These are phyloP conservation scores for Tolypocladium capitatum DNA, from an alignment of 2,329 filamentous ascomycete species.

Conservation along the genomic window DNA sequence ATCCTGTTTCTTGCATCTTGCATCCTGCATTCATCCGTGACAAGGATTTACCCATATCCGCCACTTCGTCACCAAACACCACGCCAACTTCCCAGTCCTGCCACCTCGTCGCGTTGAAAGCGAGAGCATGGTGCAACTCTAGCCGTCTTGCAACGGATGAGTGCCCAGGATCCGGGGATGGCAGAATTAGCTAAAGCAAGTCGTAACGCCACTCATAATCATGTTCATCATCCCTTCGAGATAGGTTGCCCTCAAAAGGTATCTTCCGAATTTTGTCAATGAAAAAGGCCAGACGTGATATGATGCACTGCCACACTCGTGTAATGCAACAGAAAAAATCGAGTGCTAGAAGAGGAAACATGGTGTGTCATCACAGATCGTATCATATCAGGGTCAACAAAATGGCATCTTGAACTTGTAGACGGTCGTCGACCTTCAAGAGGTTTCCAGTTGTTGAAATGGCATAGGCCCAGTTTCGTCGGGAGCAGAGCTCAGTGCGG, in stretches of 20 bases:
- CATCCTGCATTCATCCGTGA: neutral
- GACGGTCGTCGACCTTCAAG: neutral
- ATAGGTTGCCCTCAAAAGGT: conserved; percentile 12
- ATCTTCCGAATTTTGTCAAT: conserved; percentile 13
- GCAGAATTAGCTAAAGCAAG: conserved; percentile 3
- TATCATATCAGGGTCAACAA: neutral
- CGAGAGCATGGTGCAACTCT: neutral
- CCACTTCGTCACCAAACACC: neutral
- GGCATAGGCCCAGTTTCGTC: conserved; percentile 28
- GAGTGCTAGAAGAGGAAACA: neutral
- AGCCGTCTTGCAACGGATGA: neutral
- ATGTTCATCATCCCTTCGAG: conserved; percentile 10
- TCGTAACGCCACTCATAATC: conserved; percentile 15
- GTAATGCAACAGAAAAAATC: neutral
- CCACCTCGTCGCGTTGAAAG: neutral
- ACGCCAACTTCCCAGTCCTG: neutral
- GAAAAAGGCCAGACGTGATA: conserved; percentile 2
- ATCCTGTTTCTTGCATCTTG: conserved; percentile 1
- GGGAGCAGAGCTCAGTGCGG: conserved; percentile 10
- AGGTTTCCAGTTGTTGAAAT: conserved; percentile 7
- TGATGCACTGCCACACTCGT: conserved; percentile 1
- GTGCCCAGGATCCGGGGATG: neutral
- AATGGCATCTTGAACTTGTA: neutral
- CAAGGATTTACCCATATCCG: neutral
- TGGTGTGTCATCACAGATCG: neutral